Evolutionary conservation across 768 basidiomycete species (phyloP), one percentile per base, ranked within the genome.

Genomic region (Mycena rosella): DNA sequence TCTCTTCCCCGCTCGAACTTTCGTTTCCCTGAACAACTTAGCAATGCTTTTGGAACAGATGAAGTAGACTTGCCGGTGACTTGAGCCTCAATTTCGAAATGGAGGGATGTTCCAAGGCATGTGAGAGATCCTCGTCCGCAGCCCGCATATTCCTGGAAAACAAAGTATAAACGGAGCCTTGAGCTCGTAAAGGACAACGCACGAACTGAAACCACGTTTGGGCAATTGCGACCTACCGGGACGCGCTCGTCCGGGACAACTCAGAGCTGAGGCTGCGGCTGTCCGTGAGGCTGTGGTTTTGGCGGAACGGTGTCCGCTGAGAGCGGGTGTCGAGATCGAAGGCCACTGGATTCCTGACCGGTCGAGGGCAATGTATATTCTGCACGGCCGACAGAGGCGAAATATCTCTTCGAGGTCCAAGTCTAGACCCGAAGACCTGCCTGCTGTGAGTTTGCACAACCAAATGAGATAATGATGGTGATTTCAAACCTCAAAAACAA

Each of bases 321-420:
- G 36, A 55, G 53, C 53, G 36, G 53, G 53, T 40, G 36, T 55
- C 53, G 53, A 55, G 52, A 53, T 53, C 32, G 52, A 53, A 53
- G 52, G 52, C 36, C n/a, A 55, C 53, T 40, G 53, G 53, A 38
- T 55, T 55, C 53, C 53, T 38, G 53, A 55, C 36, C 53, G 53
- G 53, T 55, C 53, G 53, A 55, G 53, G 53, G 36, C 53, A 55
- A 55, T 55, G 36, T 55, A 55, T 55, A 55, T 40, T 55, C 53
- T 55, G 53, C 36, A 55, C 36, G 36, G 53, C 53, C 53, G 53
- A 34, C 53, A 55, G 53, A 55, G 53, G 53, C 36, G 24, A 55
- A 55, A 55, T 40, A 55, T 55, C 29, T 40, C 36, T 55, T 55
- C 36, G 53, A 38, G 53, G 36, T 40, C 36, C 53, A 55, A 40